Conservation (phyloP, 2,329 filamentous ascomycete genomes). For the Exutisphaerella laricina region DNA sequence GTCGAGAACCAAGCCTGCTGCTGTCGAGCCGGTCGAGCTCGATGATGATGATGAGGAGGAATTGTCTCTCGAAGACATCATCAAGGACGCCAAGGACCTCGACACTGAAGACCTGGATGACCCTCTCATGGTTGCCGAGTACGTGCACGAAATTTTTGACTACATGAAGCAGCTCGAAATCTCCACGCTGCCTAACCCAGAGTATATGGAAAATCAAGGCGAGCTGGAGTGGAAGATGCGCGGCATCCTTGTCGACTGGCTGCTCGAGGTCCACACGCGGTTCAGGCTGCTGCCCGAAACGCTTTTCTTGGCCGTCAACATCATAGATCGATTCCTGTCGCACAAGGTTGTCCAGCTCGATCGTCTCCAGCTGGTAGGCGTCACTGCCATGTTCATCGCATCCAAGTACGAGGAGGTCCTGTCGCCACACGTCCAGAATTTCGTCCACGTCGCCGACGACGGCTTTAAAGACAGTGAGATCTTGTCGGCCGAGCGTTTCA, state of each 20-base stretch:
- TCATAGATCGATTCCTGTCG: constrained; percentile 96
- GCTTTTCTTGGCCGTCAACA: constrained; percentile 93
- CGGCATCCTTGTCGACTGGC: constrained; percentile 94
- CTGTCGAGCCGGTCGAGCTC: constrained; percentile 29
- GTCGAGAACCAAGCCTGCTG: constrained; percentile 30
- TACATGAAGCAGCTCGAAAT: constrained; percentile 85
- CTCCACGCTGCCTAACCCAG: constrained; percentile 73
- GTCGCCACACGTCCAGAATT: constrained; percentile 94
- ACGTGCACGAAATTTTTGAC: constrained; percentile 94
- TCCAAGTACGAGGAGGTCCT: constrained; percentile 99
- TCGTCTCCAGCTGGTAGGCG: constrained; percentile 90
- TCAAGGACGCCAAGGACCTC: constrained; percentile 54
- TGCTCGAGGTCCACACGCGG: constrained; percentile 95
- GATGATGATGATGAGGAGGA: constrained; percentile 33
- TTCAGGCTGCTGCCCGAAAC: constrained; percentile 96
- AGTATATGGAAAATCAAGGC: constrained; percentile 93
- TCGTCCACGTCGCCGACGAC: constrained; percentile 93
- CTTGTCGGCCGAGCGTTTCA: constrained; percentile 90
- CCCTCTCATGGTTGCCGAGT: constrained; percentile 96
- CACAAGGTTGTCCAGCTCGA: constrained; percentile 94
- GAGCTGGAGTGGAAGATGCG: constrained; percentile 99
- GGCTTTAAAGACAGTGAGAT: constrained; percentile 95
- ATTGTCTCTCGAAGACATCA: constrained; percentile 34
- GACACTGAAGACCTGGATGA: constrained; percentile 87
- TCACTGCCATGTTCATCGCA: constrained; percentile 99